Base-by-base conservation (phyloP, 495 filamentous ascomycete species). In the Venustampulla echinocandica region DNA sequence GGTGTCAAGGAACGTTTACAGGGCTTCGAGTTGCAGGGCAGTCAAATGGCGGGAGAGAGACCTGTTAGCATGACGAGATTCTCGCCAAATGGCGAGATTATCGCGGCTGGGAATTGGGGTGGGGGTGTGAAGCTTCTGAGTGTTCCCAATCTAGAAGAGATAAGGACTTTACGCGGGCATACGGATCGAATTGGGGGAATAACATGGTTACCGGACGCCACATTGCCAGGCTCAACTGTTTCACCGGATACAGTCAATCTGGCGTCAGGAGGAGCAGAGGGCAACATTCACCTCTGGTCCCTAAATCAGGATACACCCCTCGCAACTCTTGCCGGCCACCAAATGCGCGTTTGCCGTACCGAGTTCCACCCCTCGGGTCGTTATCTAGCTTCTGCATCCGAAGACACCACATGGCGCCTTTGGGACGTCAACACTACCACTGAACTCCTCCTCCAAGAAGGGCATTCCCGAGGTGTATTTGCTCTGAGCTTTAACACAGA, bases 391-490 rank as follows among this genome's bases (percentile, higher is more conserved):
- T 95, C 89, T 0, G 92, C 92, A 1, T 95, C 88, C 1, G 90
- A 87, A 56, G 92, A 99, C 60, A 96, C 90, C 2, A 95, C 90
- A 0, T 99, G 92, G 92, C 79, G 92, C 19, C 65, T 99, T 46
- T 99, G 93, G 93, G 93, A 99, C 58, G 75, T 96, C 0, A 78
- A 85, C 44, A 90, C 81, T 1, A 83, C 76, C 0, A 81, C 82
- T 2, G 90, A 97, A 55, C 69, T 98, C 3, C 71, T 90, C 0
- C 67, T 95, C 2, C 93, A 97, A 67, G 92, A 99, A 69, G 92
- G 93, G 3, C 92, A 99, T 62, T 89, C 85, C 5, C 76, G 86
- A 25, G 93, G 93, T 42, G 90, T 95, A 10, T 96, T 90, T 54
- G 73, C 89, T 2, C 76, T 96, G 18, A 73, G 79, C 42, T 95